A percentile compares a stretch with the other conserved stretches of the same genome.
Conservation (phyloP, 2,329 filamentous ascomycete genomes). For the Arthroderma sp. region DNA sequence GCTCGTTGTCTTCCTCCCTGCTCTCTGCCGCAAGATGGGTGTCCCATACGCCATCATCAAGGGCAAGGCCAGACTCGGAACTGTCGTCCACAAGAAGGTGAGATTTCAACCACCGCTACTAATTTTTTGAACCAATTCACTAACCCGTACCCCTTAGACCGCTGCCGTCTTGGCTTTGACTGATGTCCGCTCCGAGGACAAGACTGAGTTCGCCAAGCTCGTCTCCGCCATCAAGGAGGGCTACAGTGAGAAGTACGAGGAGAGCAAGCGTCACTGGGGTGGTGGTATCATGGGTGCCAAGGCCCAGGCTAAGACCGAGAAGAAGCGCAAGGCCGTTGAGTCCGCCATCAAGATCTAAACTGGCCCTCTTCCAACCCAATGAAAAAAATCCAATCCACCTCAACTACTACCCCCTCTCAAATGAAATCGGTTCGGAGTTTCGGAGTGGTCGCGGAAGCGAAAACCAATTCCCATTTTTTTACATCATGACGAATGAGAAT, state of each 20-base stretch:
- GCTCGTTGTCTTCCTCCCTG: slow-evolving; percentile 96
- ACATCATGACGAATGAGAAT: too few species aligned
- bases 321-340: slow-evolving; percentile 92
- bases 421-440: too few species aligned
- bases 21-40: slow-evolving; percentile 99
- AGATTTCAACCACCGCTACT: slow-evolving; percentile 11
- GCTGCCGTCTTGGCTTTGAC: slow-evolving; percentile 90
- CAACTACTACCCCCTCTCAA: too few species aligned
- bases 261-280: slow-evolving; percentile 86
- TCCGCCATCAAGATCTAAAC: slow-evolving; percentile 92
- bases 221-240: slow-evolving; percentile 94
- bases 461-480: too few species aligned
- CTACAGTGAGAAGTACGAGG: slow-evolving; percentile 91
- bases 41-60: slow-evolving; percentile 98
- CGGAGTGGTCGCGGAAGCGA: too few species aligned
- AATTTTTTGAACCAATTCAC: slow-evolving; percentile 3
- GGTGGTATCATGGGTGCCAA: slow-evolving; percentile 99
- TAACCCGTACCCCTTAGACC: slow-evolving; percentile 48
- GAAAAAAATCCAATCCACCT: not conserved
- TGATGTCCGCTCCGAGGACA: slow-evolving; percentile 96
- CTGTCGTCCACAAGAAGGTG: slow-evolving; percentile 99
- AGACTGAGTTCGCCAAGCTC: slow-evolving; percentile 95
- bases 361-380: not conserved
- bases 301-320: slow-evolving; percentile 63
- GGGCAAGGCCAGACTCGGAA: slow-evolving; percentile 98